Evolutionary conservation across 208 protist genomes (phyloP).

Genomic region (Trypanosoma conorhini): DNA sequence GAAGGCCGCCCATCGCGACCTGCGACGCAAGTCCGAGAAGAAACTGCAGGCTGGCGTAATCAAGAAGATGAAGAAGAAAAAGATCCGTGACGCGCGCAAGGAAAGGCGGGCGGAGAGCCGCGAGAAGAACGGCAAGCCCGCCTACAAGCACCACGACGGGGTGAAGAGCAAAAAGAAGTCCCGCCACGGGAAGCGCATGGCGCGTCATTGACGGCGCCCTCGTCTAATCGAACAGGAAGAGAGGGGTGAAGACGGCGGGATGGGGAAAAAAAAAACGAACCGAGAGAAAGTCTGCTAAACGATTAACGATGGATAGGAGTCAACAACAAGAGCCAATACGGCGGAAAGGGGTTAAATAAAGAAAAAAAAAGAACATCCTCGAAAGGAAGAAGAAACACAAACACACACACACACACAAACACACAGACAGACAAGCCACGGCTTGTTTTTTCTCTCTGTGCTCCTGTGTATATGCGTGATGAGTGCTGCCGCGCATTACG

Average conservation of each 20-base stretch:
- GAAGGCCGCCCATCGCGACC: constrained; percentile 52
- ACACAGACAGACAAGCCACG: background rate
- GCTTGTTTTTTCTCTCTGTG: constrained; percentile 1
- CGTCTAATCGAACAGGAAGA: background rate
- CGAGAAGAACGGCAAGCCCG: constrained; percentile 51
- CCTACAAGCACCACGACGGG: constrained; percentile 57
- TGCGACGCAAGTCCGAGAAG: constrained; percentile 75
- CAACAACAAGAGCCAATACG: background rate
- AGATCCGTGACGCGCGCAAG: constrained; percentile 68
- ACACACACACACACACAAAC: constrained; percentile 7
- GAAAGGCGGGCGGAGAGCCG: constrained; percentile 66
- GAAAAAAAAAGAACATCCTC: constrained; percentile 2
- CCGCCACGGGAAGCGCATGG: constrained; percentile 57
- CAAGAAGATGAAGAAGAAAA: constrained; percentile 89
- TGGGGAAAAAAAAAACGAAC: background rate
- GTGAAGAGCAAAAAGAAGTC: constrained; percentile 76
- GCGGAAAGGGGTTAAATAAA: background rate
- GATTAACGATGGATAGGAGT: constrained; percentile 1
- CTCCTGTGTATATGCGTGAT: constrained; percentile 5
- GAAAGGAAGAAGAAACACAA: constrained; percentile 13
- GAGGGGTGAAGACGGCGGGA: background rate
- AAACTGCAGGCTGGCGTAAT: constrained; percentile 77
- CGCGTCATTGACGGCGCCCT: constrained; percentile 52
- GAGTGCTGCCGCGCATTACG: background rate
- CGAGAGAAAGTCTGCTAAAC: background rate